Evolutionary conservation across 352 stramenopile species (phyloP).

Genomic region (Pythium volutum): DNA sequence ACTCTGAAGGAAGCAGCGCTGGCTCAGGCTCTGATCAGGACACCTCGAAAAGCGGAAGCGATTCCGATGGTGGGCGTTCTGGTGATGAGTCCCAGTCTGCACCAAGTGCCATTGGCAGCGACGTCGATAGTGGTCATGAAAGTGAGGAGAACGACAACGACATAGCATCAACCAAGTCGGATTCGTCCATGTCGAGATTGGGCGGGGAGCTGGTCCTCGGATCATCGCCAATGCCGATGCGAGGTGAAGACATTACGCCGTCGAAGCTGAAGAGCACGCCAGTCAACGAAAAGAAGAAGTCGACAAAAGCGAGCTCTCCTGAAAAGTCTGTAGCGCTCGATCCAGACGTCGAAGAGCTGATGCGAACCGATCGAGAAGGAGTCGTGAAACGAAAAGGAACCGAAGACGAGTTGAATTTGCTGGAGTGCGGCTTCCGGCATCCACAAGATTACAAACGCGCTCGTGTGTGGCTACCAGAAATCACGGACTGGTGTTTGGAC

Average conservation of each 20-base stretch:
- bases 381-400: slow-evolving; percentile 45
- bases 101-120: slow-evolving; percentile 33
- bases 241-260: background rate
- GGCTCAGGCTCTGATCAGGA: slow-evolving; percentile 40
- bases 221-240: slow-evolving; percentile 6
- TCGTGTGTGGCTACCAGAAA: slow-evolving; percentile 80
- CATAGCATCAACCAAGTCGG: background rate
- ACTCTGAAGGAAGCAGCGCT: slow-evolving; percentile 53
- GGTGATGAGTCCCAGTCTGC: slow-evolving; percentile 33
- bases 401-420: slow-evolving; percentile 66
- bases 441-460: slow-evolving; percentile 52
- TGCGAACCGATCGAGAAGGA: slow-evolving; percentile 64
- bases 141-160: slow-evolving; percentile 33
- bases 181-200: background rate
- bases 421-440: slow-evolving; percentile 80
- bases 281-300: slow-evolving; percentile 5
- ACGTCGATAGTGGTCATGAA: slow-evolving; percentile 55
- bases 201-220: background rate
- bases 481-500: slow-evolving; percentile 86
- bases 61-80: slow-evolving; percentile 33
- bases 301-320: slow-evolving; percentile 2
- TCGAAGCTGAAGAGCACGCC: background rate
- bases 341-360: slow-evolving; percentile 65
- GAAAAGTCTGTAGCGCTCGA: slow-evolving; percentile 33
- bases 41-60: slow-evolving; percentile 38